Evolutionary conservation across 257 asterid genomes (phyloP).

Genomic region (Forsythia viridissima): DNA sequence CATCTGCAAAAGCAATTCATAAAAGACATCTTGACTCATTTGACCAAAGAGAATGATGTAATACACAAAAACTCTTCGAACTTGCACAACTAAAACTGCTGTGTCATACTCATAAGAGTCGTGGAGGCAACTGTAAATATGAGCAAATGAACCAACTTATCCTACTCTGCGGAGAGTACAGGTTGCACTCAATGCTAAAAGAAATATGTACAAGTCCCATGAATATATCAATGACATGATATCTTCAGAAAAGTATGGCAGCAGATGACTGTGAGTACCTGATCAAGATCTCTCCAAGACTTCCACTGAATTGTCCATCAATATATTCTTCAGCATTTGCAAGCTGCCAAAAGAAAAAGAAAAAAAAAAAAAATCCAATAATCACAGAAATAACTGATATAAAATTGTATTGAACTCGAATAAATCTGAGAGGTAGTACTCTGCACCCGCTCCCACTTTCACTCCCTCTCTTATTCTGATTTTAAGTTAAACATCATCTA

Average conservation of each 20-base stretch:
- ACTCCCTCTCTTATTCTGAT: background rate
- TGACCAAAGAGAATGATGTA: background rate
- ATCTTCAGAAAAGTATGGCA: background rate
- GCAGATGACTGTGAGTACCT: slow-evolving; percentile 32
- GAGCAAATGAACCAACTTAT: background rate
- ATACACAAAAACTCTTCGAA: background rate
- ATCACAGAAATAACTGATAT: background rate
- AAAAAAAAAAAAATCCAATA: background rate
- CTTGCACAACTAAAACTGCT: background rate
- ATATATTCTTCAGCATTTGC: slow-evolving; percentile 90
- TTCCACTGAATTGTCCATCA: slow-evolving; percentile 85
- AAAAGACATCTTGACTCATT: background rate
- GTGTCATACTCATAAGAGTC: background rate
- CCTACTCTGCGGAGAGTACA: background rate
- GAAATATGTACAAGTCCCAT: background rate
- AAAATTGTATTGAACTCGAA: background rate
- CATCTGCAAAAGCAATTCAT: slow-evolving; percentile 48
- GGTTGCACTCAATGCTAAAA: background rate
- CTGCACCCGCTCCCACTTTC: background rate
- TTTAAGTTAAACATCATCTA: background rate
- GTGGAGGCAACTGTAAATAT: background rate
- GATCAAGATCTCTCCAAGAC: slow-evolving; percentile 89
- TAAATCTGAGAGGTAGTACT: background rate
- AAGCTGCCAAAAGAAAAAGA: slow-evolving; percentile 48
- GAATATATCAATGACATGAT: background rate